Base-by-base conservation (phyloP, 768 basidiomycete species). In the Psilocybe sp. region DNA sequence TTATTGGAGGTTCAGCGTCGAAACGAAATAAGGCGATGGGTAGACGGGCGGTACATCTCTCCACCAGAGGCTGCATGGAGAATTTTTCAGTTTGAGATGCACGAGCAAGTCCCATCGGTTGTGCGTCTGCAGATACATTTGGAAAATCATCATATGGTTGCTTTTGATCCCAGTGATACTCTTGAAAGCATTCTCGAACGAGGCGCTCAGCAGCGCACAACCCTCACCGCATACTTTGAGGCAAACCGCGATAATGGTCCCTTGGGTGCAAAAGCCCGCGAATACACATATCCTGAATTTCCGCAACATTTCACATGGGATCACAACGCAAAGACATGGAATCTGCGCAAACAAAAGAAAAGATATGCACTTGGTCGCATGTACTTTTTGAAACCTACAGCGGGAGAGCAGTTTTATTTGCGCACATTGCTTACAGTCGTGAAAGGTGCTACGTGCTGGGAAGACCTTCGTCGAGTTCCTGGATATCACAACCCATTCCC, bases 91-190 rank as follows among this genome's bases (percentile, higher is more conserved):
- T 56, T 64, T 50, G 36, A 55, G 4, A 60, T 65, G 16, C 70
- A 74, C 53, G 49, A 56, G 6, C 57, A 70, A 47, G 28, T 46
- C 13, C 76, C 76, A 8, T 53, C 62, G 43, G 68, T 79, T n/a
- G 55, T 67, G n/a, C 56, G 64, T 2, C 64, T 78, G 13, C 67
- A 62, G 13, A 64, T 79, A 10, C 77, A 79, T 57, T 60, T 75
- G 11, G 50, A 62, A 2, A 60, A 61, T 8, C 58, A 75, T 19
- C 71, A 78, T 5, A 50, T 59, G 40, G 64, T 78, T 0, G 39
- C 44, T 3, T 75, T 66, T 46, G 49, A 68, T 46, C 48, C 56
- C 15, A 48, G 56, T 10, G 62, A 71, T 18, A 62, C 65, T 19
- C 40, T 58, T 5, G 47, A 67, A 8, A 40, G 45, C 12, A 49